These are phyloP conservation scores for Catharanthus roseus DNA, from an alignment of 257 asterid species.

Conservation along the genomic window DNA sequence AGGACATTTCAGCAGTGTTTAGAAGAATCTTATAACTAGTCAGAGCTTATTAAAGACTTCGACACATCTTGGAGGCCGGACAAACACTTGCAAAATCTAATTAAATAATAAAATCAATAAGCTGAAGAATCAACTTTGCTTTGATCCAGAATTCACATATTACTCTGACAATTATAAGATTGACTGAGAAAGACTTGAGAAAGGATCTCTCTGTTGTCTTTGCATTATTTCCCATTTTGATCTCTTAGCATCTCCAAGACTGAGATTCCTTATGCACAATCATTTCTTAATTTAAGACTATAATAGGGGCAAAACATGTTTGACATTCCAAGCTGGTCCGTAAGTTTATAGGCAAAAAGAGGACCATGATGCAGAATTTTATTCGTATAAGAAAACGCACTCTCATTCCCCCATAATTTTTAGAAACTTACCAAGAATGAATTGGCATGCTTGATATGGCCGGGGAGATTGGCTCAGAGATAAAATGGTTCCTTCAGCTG, in stretches of 20 bases:
- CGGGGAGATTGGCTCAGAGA: constrained; percentile 68
- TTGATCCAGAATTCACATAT: background rate
- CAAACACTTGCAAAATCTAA: background rate
- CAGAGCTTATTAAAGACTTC: background rate
- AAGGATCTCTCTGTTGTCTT: too few relatives aligned
- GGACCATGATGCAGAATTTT: background rate
- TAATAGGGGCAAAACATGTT: background rate
- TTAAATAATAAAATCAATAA: too few relatives aligned
- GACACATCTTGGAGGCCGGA: background rate
- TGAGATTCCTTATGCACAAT: background rate
- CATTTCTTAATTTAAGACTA: background rate
- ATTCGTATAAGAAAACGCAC: background rate
- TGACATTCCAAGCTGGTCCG: background rate
- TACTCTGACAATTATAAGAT: too few relatives aligned
- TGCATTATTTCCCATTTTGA: background rate
- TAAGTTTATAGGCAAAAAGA: background rate
- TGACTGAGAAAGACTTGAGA: background rate
- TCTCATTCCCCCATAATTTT: constrained; percentile 12
- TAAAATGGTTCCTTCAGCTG: constrained; percentile 78
- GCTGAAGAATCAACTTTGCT: background rate
- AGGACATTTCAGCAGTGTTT: background rate
- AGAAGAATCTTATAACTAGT: too few relatives aligned
- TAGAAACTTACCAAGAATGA: constrained; percentile 71
- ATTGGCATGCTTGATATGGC: constrained; percentile 84
- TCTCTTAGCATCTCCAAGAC: background rate